These are phyloP conservation scores for Naganishia vishniacii DNA, from an alignment of 768 basidiomycete genomes.

Conservation along the genomic window DNA sequence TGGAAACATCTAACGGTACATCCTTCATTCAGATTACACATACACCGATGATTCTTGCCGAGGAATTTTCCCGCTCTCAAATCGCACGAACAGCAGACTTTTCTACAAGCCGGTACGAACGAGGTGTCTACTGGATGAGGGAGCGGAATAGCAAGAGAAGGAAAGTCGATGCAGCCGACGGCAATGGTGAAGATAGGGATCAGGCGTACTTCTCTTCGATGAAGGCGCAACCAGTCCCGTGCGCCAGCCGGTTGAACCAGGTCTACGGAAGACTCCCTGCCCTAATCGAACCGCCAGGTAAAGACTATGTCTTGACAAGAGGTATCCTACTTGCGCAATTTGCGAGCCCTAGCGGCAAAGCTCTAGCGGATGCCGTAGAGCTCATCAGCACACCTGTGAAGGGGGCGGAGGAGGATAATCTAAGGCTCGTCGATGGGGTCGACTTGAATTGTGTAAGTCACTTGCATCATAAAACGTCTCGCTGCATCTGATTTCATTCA, in stretches of 20 bases:
- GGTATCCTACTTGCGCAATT: constrained; percentile 53
- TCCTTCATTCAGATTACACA: constrained; percentile 45
- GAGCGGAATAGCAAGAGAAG: constrained; percentile 30
- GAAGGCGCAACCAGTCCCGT: constrained; percentile 22
- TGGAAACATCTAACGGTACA: neutral
- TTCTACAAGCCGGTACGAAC: constrained; percentile 48
- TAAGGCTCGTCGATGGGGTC: constrained; percentile 51
- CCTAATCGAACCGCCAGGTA: constrained; percentile 30
- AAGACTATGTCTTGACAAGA: constrained; percentile 40
- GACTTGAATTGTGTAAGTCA: constrained; percentile 52
- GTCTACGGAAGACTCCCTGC: constrained; percentile 32
- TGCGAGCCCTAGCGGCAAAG: constrained; percentile 50
- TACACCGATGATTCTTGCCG: constrained; percentile 54
- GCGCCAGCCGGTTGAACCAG: constrained; percentile 2
- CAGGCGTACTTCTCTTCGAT: neutral
- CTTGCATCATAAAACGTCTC: no score
- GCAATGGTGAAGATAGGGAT: neutral
- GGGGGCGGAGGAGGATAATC: neutral
- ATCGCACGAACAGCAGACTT: constrained; percentile 52
- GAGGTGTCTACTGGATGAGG: constrained; percentile 51
- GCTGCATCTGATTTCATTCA: no score
- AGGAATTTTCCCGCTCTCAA: constrained; percentile 52
- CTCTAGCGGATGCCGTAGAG: constrained; percentile 53
- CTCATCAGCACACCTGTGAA: constrained; percentile 44
- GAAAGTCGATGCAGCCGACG: neutral